Evolutionary conservation across 495 filamentous ascomycete species (phyloP).

Genomic region (Aspergillus saccharolyticus): DNA sequence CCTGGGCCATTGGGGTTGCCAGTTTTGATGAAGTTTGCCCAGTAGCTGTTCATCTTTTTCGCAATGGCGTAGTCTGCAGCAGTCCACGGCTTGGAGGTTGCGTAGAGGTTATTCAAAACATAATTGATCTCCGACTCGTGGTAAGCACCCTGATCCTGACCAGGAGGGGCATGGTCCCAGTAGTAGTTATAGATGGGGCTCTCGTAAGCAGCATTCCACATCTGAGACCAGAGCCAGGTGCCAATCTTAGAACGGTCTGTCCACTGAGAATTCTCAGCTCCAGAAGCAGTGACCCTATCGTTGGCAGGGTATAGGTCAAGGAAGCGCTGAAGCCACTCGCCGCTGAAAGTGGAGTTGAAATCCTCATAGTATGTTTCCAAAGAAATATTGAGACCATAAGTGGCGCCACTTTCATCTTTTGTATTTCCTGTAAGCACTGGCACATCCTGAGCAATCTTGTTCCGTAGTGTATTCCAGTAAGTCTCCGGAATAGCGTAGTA

Average conservation of each 20-base stretch:
- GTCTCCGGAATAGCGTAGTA: constrained; percentile 3
- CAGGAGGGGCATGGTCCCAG: constrained; percentile 15
- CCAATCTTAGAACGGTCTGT: constrained; percentile 11
- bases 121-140: constrained; percentile 20
- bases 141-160: constrained; percentile 14
- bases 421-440: constrained; percentile 5
- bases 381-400: constrained; percentile 5
- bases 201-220: neutral
- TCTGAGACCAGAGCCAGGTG: constrained; percentile 8
- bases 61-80: constrained; percentile 16
- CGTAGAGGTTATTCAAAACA: constrained; percentile 18
- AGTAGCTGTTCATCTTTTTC: constrained; percentile 14
- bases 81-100: constrained; percentile 11
- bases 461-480: neutral
- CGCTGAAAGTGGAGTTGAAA: constrained; percentile 4
- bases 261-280: constrained; percentile 5
- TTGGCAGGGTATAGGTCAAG: constrained; percentile 6
- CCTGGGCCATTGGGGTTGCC: constrained; percentile 10
- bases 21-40: constrained; percentile 21
- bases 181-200: constrained; percentile 10
- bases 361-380: constrained; percentile 1
- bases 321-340: neutral
- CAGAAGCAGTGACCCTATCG: neutral
- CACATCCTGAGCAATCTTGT: constrained; percentile 1
- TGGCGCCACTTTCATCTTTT: constrained; percentile 8